Evolutionary conservation across 345 rosid genomes (phyloP).

Genomic region (Boechera stricta): DNA sequence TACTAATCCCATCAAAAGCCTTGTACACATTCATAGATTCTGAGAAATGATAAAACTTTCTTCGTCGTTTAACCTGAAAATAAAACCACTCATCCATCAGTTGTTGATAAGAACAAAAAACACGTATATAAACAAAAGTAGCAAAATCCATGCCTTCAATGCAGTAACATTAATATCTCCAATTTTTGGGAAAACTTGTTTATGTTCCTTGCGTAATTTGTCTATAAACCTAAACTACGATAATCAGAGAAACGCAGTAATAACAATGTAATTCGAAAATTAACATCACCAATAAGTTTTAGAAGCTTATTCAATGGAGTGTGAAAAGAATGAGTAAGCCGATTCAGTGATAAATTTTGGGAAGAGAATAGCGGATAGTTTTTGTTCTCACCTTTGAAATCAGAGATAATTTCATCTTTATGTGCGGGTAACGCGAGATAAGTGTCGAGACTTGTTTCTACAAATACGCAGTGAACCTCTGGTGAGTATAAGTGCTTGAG

Average conservation of each 20-base stretch:
- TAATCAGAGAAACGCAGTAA: not conserved
- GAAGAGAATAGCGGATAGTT: not conserved
- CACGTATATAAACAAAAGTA: not conserved
- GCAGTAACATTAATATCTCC: constrained; percentile 25
- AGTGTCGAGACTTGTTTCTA: constrained; percentile 67
- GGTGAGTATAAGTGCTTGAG: no score
- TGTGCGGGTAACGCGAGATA: constrained; percentile 56
- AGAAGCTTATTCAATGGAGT: not conserved
- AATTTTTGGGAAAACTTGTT: constrained; percentile 10
- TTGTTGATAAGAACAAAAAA: not conserved
- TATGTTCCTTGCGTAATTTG: constrained; percentile 13
- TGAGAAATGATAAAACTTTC: constrained; percentile 52
- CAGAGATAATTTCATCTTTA: constrained; percentile 58
- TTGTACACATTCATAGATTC: constrained; percentile 57
- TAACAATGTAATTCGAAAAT: not conserved
- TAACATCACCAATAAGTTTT: not conserved
- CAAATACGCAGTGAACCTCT: constrained; percentile 41
- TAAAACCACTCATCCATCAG: no score
- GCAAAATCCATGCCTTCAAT: constrained; percentile 12
- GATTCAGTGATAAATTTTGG: not conserved
- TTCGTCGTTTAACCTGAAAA: constrained; percentile 47
- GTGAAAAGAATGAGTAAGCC: not conserved
- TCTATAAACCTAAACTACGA: not conserved
- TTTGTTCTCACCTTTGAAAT: constrained; percentile 43
- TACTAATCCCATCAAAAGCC: constrained; percentile 53